Conservation (phyloP, 1,284 basidiomycete genomes). For the Polyporus tsugae region DNA sequence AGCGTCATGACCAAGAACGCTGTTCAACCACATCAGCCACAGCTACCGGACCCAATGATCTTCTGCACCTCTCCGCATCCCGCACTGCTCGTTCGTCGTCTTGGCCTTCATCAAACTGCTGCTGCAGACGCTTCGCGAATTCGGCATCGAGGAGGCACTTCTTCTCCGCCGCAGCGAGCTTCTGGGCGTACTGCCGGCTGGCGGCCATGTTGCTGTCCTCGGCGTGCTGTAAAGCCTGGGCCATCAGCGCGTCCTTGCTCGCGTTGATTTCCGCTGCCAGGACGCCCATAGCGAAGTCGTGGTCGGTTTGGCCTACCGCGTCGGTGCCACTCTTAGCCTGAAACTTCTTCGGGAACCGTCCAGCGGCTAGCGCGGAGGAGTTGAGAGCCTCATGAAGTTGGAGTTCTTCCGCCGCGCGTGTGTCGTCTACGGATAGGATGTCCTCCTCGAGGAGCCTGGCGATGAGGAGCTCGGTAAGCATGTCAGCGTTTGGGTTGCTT, state of each 20-base stretch:
- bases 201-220: conserved; percentile 37
- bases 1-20: conserved; percentile 40
- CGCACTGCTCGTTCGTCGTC: conserved; percentile 36
- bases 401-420: conserved; percentile 44
- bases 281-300: conserved; percentile 43
- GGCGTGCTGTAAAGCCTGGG: conserved; percentile 45
- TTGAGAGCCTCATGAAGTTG: conserved; percentile 43
- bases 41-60: background rate
- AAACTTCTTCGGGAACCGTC: conserved; percentile 35
- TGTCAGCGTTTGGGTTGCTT: conserved; percentile 23
- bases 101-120: conserved; percentile 39
- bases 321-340: conserved; percentile 2
- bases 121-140: conserved; percentile 49
- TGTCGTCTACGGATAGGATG: conserved; percentile 36
- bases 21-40: conserved; percentile 14
- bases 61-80: conserved; percentile 44
- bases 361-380: conserved; percentile 35
- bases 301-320: conserved; percentile 32
- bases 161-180: conserved; percentile 49
- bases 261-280: conserved; percentile 42
- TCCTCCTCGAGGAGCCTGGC: conserved; percentile 48
- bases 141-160: conserved; percentile 48
- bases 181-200: conserved; percentile 46
- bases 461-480: conserved; percentile 45
- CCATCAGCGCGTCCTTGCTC: conserved; percentile 45